Percentiles rank a stretch among this genome's conserved stretches.
phyloP scores from a whole-genome alignment of 345 rosid genomes.

The Linum lewisii region DNA sequence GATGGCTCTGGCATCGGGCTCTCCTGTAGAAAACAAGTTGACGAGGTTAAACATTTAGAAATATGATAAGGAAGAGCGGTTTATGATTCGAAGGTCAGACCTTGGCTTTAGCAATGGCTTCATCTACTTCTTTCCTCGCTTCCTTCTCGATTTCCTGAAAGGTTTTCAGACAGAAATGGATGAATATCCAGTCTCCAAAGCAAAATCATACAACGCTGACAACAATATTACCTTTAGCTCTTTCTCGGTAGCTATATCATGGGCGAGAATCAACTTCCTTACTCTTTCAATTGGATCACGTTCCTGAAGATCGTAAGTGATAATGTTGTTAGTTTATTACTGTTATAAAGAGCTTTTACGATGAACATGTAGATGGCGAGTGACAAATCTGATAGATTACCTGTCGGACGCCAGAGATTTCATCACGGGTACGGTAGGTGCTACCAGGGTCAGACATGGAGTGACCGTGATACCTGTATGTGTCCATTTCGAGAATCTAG shows the following conservation, averaged over 20 bases:
- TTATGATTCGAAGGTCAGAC: conserved; percentile 29
- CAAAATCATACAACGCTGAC: neutral
- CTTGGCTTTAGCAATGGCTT: conserved; percentile 96
- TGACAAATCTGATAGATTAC: conserved; percentile 22
- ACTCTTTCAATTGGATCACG: conserved; percentile 93
- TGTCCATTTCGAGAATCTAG: conserved; percentile 99
- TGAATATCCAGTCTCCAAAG: neutral
- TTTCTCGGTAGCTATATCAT: conserved; percentile 87
- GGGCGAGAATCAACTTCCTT: conserved; percentile 63
- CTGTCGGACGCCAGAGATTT: conserved; percentile 91
- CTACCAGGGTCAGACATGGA: conserved; percentile 99
- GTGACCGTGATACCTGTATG: conserved; percentile 97
- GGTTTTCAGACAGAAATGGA: neutral
- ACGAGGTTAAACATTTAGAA: neutral
- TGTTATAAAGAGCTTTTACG: conserved; percentile 3
- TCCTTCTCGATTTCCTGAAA: conserved; percentile 86
- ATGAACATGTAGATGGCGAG: neutral
- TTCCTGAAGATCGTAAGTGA: conserved; percentile 39
- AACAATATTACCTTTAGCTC: conserved; percentile 62
- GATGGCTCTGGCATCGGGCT: conserved; percentile 90
- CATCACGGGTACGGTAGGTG: conserved; percentile 98
- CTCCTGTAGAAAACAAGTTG: conserved; percentile 49
- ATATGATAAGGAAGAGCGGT: no score
- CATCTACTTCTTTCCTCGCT: conserved; percentile 80
- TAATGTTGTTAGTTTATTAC: neutral